Evolutionary conservation across 352 stramenopile species (phyloP).

Genomic region (Aphanomyces invadans): DNA sequence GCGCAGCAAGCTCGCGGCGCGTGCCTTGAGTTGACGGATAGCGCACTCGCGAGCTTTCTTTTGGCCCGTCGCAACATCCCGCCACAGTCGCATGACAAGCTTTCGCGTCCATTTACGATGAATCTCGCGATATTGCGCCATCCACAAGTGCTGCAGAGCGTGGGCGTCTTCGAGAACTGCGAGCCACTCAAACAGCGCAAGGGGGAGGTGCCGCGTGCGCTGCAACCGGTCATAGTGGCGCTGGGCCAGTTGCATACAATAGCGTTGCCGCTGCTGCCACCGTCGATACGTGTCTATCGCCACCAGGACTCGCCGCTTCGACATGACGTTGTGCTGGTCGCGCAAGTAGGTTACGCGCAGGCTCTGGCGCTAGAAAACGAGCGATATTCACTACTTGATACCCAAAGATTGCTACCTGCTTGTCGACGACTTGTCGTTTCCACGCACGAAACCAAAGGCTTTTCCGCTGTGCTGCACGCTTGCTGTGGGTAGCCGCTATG

Average conservation of each 20-base stretch:
- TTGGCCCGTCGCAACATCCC: neutral
- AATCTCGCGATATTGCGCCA: neutral
- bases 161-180: neutral
- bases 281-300: neutral
- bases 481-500: neutral
- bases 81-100: neutral
- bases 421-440: neutral
- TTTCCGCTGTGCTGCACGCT: neutral
- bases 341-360: neutral
- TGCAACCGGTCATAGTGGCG: neutral
- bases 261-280: slow-evolving; percentile 4
- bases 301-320: neutral
- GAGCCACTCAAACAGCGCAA: neutral
- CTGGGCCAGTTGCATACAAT: neutral
- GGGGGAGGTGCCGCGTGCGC: neutral
- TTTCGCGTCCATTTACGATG: neutral
- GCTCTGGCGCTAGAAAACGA: neutral
- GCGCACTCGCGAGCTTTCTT: neutral
- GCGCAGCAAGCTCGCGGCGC: neutral
- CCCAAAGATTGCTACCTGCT: neutral
- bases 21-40: too few relatives aligned
- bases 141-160: neutral
- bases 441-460: neutral
- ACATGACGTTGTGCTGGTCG: neutral
- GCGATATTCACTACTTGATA: neutral